These are phyloP conservation scores for Nakaseomyces glabratus DNA, from an alignment of 1,139 yeast genomes.

Conservation along the genomic window DNA sequence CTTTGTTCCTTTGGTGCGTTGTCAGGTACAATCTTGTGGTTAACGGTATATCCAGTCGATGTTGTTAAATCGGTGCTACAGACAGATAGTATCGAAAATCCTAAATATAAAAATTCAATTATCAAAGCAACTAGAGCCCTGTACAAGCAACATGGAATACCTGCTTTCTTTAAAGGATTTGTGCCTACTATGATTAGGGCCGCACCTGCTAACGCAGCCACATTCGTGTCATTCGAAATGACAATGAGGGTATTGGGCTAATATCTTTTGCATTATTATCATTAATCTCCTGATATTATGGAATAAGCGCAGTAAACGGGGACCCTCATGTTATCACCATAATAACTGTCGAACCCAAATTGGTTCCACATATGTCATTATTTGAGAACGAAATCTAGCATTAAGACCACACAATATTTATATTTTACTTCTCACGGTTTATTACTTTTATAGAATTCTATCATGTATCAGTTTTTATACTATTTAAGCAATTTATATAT, in stretches of 20 bases:
- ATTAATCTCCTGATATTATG: no score
- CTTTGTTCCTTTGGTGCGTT: constrained; percentile 75
- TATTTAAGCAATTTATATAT: no score
- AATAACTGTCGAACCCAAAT: no score
- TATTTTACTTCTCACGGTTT: background rate
- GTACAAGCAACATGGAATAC: constrained; percentile 47
- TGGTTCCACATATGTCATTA: no score
- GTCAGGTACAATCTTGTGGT: constrained; percentile 84
- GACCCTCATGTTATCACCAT: no score
- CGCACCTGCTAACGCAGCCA: constrained; percentile 95
- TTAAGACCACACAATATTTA: no score
- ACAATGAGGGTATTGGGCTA: constrained; percentile 58
- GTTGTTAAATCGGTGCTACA: constrained; percentile 80
- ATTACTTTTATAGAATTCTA: no score
- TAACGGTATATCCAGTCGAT: constrained; percentile 72
- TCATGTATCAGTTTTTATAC: no score
- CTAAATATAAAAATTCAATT: constrained; percentile 30
- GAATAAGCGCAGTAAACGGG: no score
- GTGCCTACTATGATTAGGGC: constrained; percentile 87
- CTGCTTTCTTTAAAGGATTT: constrained; percentile 82
- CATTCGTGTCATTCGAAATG: constrained; percentile 83
- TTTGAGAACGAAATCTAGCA: no score
- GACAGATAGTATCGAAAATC: constrained; percentile 59
- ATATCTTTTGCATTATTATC: no score
- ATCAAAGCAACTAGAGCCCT: constrained; percentile 48